A percentile compares a stretch with the other conserved stretches of the same genome.
phyloP scores from a whole-genome alignment of 257 asterid species.

The Cynanchum wilfordii region DNA sequence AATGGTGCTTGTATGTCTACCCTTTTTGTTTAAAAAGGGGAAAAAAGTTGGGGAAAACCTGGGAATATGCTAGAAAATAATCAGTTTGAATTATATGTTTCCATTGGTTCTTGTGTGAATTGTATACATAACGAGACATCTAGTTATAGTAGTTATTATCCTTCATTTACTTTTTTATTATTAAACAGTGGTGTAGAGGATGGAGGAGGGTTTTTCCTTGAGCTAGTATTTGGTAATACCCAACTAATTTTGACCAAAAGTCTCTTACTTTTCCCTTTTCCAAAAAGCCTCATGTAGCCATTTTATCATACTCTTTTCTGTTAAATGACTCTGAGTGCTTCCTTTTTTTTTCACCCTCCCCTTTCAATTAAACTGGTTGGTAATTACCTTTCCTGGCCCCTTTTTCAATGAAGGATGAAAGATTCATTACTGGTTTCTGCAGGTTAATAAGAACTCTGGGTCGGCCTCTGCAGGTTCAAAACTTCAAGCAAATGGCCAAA shows the following conservation, averaged over 20 bases:
- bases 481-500: conserved; percentile 30
- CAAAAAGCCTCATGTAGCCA: background rate
- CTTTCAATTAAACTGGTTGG: background rate
- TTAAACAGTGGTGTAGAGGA: background rate
- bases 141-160: background rate
- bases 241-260: background rate
- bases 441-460: conserved; percentile 49
- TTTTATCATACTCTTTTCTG: background rate
- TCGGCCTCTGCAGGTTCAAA: conserved; percentile 40
- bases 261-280: background rate
- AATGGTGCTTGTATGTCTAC: background rate
- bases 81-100: background rate
- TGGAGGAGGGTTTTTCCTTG: background rate
- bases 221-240: background rate
- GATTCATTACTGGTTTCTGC: conserved; percentile 18
- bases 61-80: background rate
- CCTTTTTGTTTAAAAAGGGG: background rate
- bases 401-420: background rate
- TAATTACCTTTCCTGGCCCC: background rate
- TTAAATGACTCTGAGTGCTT: background rate
- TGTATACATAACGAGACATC: background rate
- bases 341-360: background rate
- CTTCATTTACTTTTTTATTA: background rate
- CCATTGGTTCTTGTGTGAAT: background rate
- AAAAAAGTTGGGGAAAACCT: background rate